phyloP scores from a whole-genome alignment of 1,284 basidiomycete species.

The Singerocomus inundabilis region DNA sequence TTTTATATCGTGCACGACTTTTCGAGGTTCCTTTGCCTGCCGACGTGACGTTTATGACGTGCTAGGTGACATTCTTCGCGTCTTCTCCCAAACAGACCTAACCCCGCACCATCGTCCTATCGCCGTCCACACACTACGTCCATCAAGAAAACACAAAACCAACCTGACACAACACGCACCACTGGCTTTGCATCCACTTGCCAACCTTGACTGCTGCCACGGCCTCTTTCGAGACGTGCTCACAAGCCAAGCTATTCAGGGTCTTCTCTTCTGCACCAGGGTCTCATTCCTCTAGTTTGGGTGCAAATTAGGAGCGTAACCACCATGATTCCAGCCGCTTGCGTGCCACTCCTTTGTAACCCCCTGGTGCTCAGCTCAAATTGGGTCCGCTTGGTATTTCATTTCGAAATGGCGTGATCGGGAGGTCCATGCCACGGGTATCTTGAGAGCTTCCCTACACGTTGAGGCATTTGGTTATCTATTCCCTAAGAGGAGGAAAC shows the following conservation, averaged over 20 bases:
- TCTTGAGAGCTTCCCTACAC: not conserved
- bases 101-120: slow-evolving; percentile 12
- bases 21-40: not conserved
- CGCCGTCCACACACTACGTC: no score
- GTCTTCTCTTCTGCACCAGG: not conserved
- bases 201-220: not conserved
- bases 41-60: slow-evolving; percentile 8
- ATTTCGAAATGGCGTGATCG: not conserved
- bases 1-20: not conserved
- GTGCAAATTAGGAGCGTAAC: no score
- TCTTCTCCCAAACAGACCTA: slow-evolving; percentile 5
- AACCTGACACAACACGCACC: not conserved
- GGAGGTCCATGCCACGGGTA: not conserved
- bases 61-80: not conserved
- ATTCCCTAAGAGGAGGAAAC: not conserved
- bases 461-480: not conserved
- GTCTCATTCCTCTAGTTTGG: not conserved
- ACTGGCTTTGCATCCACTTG: no score
- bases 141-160: no score
- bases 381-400: not conserved
- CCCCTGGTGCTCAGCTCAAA: no score
- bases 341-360: no score
- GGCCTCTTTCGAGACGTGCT: not conserved
- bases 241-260: not conserved
- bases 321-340: not conserved